Base-by-base conservation (phyloP, 2,329 filamentous ascomycete species). In the Aspergillus oerlinghausenensis region DNA sequence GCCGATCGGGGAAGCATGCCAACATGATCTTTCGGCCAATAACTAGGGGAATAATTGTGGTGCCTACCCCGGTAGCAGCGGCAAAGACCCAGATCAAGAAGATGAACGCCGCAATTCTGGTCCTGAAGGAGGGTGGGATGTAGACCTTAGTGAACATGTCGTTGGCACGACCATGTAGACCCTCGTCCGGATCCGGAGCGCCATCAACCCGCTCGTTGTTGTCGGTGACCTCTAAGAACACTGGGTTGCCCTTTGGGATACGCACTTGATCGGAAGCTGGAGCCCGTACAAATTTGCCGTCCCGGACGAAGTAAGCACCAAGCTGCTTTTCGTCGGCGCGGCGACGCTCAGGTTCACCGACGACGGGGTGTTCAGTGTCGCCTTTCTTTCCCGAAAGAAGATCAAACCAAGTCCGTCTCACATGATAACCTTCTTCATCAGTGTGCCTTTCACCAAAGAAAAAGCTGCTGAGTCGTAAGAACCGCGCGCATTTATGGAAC, bases 221-320 rank as follows among this genome's bases (percentile, higher is more conserved):
- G 53, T 89, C 84, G 10, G 83, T 80, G 8, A 93, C 88, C 51
- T 89, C 84, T 19, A 96, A 77, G 68, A 99, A 97, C 3, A 96
- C 92, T 17, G 81, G 78, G 49, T 82, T 83, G 42, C 90, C 89
- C 73, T 95, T 96, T 3, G 92, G 90, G 38, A 97, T 92, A 67
- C 95, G 91, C 63, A 97, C 90, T 70, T 96, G 92, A 71, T 99
- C 94, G 1, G 92, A 96, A 19, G 91, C 92, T 10, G 94, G 94
- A n/a, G 92, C 90, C 49, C 91, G 86, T 25, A 97, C 93, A 70
- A 92, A 97, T 56, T 82, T 84, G 4, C 94, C 94, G 64, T 93
- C 85, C 2, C 83, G 82, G 17, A 85, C 69, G 56, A 96, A 84
- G 62, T 79, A 78, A 1, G 74, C 75, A 25, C 74, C 72, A 19